phyloP scores from a whole-genome alignment of 1,139 yeast species.

The Suhomyces maxii region DNA sequence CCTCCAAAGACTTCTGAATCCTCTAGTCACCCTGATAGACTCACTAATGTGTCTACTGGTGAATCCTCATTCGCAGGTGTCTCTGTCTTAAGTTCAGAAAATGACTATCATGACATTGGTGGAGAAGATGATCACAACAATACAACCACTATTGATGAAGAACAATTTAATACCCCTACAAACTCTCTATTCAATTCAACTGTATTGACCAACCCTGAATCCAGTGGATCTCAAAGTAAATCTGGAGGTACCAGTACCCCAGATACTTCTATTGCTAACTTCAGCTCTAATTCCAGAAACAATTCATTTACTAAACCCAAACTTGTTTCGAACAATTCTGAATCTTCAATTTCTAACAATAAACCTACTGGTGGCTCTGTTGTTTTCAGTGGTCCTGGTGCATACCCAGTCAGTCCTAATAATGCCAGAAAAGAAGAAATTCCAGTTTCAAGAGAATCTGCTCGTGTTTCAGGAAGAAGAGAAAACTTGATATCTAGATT shows the following conservation, averaged over 20 bases:
- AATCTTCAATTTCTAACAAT: slow-evolving; percentile 3
- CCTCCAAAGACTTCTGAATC: neutral
- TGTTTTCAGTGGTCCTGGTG: slow-evolving; percentile 19
- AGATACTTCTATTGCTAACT: slow-evolving; percentile 4
- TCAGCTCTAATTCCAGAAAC: slow-evolving; percentile 12
- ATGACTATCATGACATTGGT: slow-evolving; percentile 18
- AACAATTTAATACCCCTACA: slow-evolving; percentile 24
- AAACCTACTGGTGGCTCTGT: slow-evolving; percentile 19
- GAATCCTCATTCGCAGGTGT: slow-evolving; percentile 47
- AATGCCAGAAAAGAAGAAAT: slow-evolving; percentile 1
- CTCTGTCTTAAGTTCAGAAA: slow-evolving; percentile 28
- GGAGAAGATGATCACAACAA: slow-evolving; percentile 14
- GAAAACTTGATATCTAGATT: slow-evolving; percentile 36
- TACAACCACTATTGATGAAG: slow-evolving; percentile 6
- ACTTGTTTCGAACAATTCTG: slow-evolving; percentile 2
- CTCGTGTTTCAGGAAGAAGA: slow-evolving; percentile 16
- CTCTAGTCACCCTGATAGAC: neutral
- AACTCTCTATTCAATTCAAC: slow-evolving; percentile 22
- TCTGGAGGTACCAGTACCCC: slow-evolving; percentile 1
- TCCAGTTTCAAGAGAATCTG: slow-evolving; percentile 5
- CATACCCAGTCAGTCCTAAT: slow-evolving; percentile 21
- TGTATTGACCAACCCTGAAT: slow-evolving; percentile 10
- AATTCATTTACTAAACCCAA: slow-evolving; percentile 9
- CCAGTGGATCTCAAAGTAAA: slow-evolving; percentile 1
- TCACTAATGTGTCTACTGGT: slow-evolving; percentile 31